Base-by-base conservation (phyloP, 148 eudicot genomes). In the Rheum nobile region DNA sequence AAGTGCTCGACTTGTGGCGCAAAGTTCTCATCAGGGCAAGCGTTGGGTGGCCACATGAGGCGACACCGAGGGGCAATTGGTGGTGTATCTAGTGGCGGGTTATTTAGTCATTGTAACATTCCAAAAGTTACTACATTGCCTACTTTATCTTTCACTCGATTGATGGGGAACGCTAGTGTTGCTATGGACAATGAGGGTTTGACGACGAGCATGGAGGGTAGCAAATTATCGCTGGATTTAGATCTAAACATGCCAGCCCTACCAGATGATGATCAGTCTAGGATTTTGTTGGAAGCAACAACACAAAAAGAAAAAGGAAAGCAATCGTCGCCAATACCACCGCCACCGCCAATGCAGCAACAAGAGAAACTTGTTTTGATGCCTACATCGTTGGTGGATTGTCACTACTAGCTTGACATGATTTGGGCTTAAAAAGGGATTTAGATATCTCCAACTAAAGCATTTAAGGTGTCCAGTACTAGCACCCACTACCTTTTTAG, bases 11-110 rank as follows among this genome's bases (percentile, higher is more conserved):
- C 79, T 14, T 84, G 87, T 28, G 84, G 84, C 21, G 87, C 85
- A 0, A 85, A 82, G 61, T 84, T 84, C 57, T 72, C 84, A 0
- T 84, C 87, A 0, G 87, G 85, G 0, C 87, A 84, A n/a, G 87
- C 87, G 9, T 31, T 82, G 29, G 87, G 87, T 1, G 87, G 87
- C 0, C 87, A 84, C 74, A 84, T 84, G 87, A 82, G 87, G 46
- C 77, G 84, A 10, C 87, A 84, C 55, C 68, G 87, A 0, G 84
- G 77, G 0, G 67, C 82, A 0, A 39, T 61, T 9, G 65, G 63
- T 8, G 52, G 79, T 43, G 71, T 28, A 61, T 4, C 10, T 21
- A 19, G 28, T 41, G 7, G 17, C 19, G 75, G 13, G 9, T 21
- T 54, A 24, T 54, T 21, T 22, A n/a, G 61, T 7, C 61, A 48